Conservation (phyloP, 208 protist species). For the Endotrypanum monterogeii region DNA sequence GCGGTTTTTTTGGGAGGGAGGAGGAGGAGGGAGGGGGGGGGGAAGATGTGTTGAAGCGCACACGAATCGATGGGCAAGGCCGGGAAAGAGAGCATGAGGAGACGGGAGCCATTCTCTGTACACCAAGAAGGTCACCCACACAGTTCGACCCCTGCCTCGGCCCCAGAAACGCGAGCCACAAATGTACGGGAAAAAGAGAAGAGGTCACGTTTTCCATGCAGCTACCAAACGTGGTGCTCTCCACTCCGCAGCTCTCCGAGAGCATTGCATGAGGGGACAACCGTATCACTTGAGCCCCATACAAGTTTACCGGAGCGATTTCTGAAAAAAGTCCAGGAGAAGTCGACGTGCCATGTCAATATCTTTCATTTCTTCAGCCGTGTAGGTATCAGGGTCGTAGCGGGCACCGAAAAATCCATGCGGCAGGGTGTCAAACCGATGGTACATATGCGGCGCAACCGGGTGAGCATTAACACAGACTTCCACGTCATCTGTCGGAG, state of each 20-base stretch:
- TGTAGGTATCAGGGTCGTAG: slow-evolving; percentile 38
- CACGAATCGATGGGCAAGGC: neutral
- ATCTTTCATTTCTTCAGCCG: slow-evolving; percentile 28
- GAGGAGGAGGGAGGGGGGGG: neutral
- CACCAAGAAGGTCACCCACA: no score
- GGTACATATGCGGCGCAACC: slow-evolving; percentile 31
- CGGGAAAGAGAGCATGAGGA: neutral
- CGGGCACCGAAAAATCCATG: slow-evolving; percentile 65
- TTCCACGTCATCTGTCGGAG: slow-evolving; percentile 35
- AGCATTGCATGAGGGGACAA: neutral
- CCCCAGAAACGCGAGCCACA: no score
- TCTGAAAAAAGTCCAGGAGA: slow-evolving; percentile 38
- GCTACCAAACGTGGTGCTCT: neutral
- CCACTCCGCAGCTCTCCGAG: neutral
- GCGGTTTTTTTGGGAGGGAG: neutral
- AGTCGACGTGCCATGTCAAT: slow-evolving; percentile 26
- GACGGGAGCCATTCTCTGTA: no score
- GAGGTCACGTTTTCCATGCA: neutral
- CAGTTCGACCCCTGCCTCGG: no score
- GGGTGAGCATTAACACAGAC: slow-evolving; percentile 33
- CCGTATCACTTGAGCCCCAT: no score
- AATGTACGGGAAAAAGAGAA: neutral
- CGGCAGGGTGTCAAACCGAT: slow-evolving; percentile 37
- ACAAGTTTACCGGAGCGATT: slow-evolving; percentile 18
- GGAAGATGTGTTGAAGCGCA: neutral